A percentile compares a stretch with the other conserved stretches of the same genome.
phyloP scores from a whole-genome alignment of 768 basidiomycete genomes.

The Lentinula raphanica region DNA sequence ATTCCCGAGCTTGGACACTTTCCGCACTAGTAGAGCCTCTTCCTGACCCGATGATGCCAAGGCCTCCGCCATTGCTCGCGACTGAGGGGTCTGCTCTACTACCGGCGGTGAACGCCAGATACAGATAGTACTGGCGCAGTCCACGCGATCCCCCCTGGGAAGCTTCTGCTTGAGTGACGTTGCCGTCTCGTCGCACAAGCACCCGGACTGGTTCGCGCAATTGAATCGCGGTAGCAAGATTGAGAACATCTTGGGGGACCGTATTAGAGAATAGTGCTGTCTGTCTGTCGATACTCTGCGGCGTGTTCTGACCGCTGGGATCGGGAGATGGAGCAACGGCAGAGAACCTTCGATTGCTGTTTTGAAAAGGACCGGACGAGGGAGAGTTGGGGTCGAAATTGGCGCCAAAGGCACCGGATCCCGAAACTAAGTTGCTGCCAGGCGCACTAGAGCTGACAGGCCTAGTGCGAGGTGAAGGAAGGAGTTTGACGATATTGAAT shows the following conservation, averaged over 20 bases:
- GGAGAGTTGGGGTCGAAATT: slow-evolving; percentile 40
- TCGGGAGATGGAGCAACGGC: slow-evolving; percentile 41
- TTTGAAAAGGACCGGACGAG: slow-evolving; percentile 31
- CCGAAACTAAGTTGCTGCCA: slow-evolving; percentile 28
- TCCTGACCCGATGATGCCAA: slow-evolving; percentile 94
- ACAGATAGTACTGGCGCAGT: slow-evolving; percentile 93
- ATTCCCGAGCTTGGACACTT: slow-evolving; percentile 82
- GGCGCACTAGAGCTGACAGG: slow-evolving; percentile 44
- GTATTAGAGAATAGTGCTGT: slow-evolving; percentile 97
- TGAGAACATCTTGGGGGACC: slow-evolving; percentile 95
- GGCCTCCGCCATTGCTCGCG: slow-evolving; percentile 46
- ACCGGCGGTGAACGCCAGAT: slow-evolving; percentile 89
- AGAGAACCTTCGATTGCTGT: slow-evolving; percentile 55
- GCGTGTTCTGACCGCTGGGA: slow-evolving; percentile 24
- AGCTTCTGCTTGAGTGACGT: slow-evolving; percentile 64
- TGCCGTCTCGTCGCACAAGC: slow-evolving; percentile 89
- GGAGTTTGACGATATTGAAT: slow-evolving; percentile 84
- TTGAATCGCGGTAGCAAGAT: slow-evolving; percentile 88
- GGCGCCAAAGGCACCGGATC: slow-evolving; percentile 35
- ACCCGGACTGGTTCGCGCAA: slow-evolving; percentile 95
- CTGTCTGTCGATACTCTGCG: slow-evolving; percentile 66
- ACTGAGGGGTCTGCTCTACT: slow-evolving; percentile 56
- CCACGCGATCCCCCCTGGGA: slow-evolving; percentile 65
- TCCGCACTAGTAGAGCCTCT: slow-evolving; percentile 75
- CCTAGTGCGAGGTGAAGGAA: slow-evolving; percentile 83